phyloP scores from a whole-genome alignment of 2,329 filamentous ascomycete genomes.

The Fusarium penzigii region DNA sequence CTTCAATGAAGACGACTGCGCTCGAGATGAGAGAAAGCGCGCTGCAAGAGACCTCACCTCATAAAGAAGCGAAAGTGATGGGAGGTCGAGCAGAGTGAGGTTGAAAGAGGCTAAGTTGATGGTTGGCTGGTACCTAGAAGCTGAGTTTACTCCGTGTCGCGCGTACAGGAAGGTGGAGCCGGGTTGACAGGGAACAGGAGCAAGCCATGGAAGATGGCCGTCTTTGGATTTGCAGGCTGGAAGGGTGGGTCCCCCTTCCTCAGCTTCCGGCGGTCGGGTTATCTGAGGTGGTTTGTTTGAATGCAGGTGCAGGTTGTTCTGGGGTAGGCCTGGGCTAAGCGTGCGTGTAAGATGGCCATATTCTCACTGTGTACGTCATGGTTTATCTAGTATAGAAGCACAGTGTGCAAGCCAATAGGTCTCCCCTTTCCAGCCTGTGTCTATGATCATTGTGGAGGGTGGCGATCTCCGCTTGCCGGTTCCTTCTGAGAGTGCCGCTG shows the following conservation, averaged over 20 bases:
- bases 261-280: background rate
- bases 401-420: background rate
- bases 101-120: conserved; percentile 33
- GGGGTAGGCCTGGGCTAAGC: background rate
- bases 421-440: no score
- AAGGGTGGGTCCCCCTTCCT: background rate
- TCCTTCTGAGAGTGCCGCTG: conserved; percentile 7
- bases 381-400: no score
- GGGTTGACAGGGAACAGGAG: conserved; percentile 1
- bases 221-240: background rate
- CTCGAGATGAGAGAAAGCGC: conserved; percentile 23
- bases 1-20: conserved; percentile 25
- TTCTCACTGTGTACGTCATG: background rate
- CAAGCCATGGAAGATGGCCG: background rate
- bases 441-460: conserved; percentile 24
- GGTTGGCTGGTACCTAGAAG: conserved; percentile 15
- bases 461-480: conserved; percentile 35
- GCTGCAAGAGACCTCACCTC: conserved; percentile 25
- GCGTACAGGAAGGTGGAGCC: conserved; percentile 20
- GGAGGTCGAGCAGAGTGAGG: conserved; percentile 20
- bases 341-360: background rate
- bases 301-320: background rate
- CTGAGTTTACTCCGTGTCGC: conserved; percentile 19
- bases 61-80: conserved; percentile 17
- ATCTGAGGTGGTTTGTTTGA: no score